Base-by-base conservation (phyloP, 169 alveolate species). In the Perkinsus marinus region DNA sequence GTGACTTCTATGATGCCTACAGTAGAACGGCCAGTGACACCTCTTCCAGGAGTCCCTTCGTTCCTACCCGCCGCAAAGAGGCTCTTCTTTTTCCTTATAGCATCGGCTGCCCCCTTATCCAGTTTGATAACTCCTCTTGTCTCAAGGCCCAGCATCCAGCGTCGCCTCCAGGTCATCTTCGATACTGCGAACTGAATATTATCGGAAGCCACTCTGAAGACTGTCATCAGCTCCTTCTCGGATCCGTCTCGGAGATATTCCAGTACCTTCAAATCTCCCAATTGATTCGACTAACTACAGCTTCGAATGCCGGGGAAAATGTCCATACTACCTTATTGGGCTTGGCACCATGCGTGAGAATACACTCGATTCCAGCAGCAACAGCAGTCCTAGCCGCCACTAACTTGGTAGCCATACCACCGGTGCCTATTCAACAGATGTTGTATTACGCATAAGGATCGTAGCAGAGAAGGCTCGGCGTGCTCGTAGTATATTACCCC, bases 401-500 rank as follows among this genome's bases (percentile, higher is more conserved):
- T 38, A 93, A 91, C 79, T 93, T 93, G 38, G 95, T 93, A 36
- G 92, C 92, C 94, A 93, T 93, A 0, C 95, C 95, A 0, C 95
- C 95, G 17, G 95, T 93, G 34, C 95, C 95, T 47, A 47, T 46
- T 2, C 39, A 26, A 30, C 7, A 26, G 79, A 43, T 9, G 68
- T 43, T 10, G 68, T 43, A 17, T 17, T 16, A 57, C 79, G 34
- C 79, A 57, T 68, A n/a, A n/a, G n/a, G n/a, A n/a, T n/a, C n/a
- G n/a, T n/a, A n/a, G n/a, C n/a, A n/a, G n/a, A n/a, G n/a, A n/a
- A n/a, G n/a, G n/a, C n/a, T n/a, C n/a, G n/a, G n/a, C n/a, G n/a
- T n/a, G n/a, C n/a, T n/a, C n/a, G n/a, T n/a, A n/a, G n/a, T n/a
- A n/a, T 43, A n/a, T 90, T 90, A 3, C 94, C 94, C 68, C 34